These are phyloP conservation scores for Mortierella sp. DNA, from an alignment of 371 early-diverging fungal species.

Conservation along the genomic window DNA sequence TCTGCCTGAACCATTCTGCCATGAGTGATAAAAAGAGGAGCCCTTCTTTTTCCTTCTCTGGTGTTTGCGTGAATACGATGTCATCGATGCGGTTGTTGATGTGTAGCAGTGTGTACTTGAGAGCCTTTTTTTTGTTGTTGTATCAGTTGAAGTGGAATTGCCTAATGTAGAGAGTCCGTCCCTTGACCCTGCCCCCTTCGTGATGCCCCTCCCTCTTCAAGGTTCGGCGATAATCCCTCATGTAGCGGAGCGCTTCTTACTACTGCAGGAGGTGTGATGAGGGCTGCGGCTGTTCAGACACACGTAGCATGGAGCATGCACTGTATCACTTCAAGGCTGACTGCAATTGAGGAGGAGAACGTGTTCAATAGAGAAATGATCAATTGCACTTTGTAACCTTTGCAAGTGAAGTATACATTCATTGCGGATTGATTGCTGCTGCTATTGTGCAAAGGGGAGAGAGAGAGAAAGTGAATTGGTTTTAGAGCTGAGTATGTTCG, in stretches of 20 bases:
- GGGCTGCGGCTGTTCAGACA: neutral
- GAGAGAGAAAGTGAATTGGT: neutral
- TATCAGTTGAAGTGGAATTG: conserved; percentile 1
- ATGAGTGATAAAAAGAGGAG: neutral
- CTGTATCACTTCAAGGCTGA: neutral
- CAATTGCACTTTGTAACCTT: neutral
- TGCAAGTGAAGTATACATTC: neutral
- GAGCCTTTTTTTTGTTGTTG: neutral
- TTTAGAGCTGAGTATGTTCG: neutral
- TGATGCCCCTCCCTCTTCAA: too few relatives aligned
- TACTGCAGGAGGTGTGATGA: neutral
- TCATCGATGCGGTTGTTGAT: neutral
- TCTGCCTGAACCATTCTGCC: conserved; percentile 35
- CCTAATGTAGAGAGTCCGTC: neutral
- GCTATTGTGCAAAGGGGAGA: neutral
- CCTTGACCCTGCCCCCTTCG: neutral
- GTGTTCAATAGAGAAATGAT: neutral
- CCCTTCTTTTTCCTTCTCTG: neutral
- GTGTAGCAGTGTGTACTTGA: neutral
- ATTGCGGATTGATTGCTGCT: neutral
- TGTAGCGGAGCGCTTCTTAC: neutral
- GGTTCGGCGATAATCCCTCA: neutral
- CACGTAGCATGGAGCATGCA: too few relatives aligned
- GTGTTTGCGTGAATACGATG: neutral
- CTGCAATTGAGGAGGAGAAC: neutral